Evolutionary conservation across 371 early-diverging fungal species (phyloP), one percentile per base, ranked within the genome.

Genomic region (Syncephalastrum monosporum): DNA sequence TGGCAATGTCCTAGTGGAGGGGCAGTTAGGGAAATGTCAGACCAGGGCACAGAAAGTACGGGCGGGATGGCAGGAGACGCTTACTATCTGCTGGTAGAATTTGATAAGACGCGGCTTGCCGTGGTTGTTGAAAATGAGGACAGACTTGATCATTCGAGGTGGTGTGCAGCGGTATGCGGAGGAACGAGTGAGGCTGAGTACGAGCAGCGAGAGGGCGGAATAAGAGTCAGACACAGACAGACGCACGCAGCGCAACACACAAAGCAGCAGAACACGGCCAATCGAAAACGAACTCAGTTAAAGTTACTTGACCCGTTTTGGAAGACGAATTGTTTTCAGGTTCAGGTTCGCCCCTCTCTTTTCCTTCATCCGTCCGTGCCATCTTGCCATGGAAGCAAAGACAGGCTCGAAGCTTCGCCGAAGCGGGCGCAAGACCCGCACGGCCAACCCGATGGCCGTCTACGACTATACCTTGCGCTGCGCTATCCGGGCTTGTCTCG

Each of bases 41-140:
- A 21, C 41, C 19, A 50, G 5, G 1, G 50, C 41, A 12, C n/a
- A n/a, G n/a, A n/a, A 45, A 21, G 21, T 21, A 21, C 0, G 21
- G 21, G 21, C 2, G 21, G 21, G 21, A 21, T 21, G 2, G 21
- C n/a, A 21, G 21, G 29, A 16, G 43, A 3, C 17, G 27, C 71
- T 58, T 82, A 91, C 93, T 57, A 96, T 83, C 59, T 92, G 91
- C 64, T 93, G 91, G 70, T 94, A 98, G 74, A 94, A 95, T 64
- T 91, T 89, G 63, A 91, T 85, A 47, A 96, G 72, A 60, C 97
- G 85, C 44, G 97, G 93, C 71, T 95, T 96, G 57, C 98, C 98
- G 61, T 91, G 89, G 71, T 94, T 95, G 71, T 98, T 98, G 75
- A 98, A 96, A 60, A 96, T 94, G 55, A 96, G 84, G 14, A 94